phyloP scores from a whole-genome alignment of 2,329 filamentous ascomycete species.

The Elsinoe australis region DNA sequence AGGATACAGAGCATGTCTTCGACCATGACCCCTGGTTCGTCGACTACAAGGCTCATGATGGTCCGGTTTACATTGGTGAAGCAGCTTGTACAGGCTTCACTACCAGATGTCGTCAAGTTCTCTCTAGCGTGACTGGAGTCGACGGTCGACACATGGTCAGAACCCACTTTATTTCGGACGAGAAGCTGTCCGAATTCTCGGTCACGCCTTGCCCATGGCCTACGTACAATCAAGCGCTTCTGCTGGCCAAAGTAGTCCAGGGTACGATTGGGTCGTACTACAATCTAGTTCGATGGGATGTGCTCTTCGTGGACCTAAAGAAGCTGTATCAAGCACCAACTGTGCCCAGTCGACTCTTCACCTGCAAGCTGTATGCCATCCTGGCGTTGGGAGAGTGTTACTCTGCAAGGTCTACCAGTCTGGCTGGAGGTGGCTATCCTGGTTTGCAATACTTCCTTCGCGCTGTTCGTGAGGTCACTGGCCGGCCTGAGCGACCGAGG shows the following conservation, averaged over 20 bases:
- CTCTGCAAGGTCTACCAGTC: slow-evolving; percentile 34
- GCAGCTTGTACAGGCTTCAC: slow-evolving; percentile 35
- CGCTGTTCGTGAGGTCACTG: slow-evolving; percentile 35
- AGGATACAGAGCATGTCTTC: slow-evolving; percentile 30
- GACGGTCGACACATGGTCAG: slow-evolving; percentile 29
- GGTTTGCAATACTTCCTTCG: slow-evolving; percentile 40
- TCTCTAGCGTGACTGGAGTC: slow-evolving; percentile 21
- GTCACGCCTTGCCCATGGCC: slow-evolving; percentile 35
- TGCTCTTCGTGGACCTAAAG: slow-evolving; percentile 34
- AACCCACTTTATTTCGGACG: slow-evolving; percentile 29
- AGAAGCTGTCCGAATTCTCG: slow-evolving; percentile 31
- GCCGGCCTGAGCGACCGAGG: slow-evolving; percentile 38
- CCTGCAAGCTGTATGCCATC: slow-evolving; percentile 39
- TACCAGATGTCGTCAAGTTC: slow-evolving; percentile 31
- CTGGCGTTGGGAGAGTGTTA: slow-evolving; percentile 44
- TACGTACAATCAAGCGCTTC: slow-evolving; percentile 32
- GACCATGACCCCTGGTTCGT: slow-evolving; percentile 34
- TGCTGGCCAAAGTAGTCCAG: slow-evolving; percentile 37
- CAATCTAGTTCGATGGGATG: slow-evolving; percentile 37
- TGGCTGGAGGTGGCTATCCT: slow-evolving; percentile 32
- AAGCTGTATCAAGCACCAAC: slow-evolving; percentile 32
- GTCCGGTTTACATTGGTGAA: slow-evolving; percentile 33
- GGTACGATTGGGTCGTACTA: slow-evolving; percentile 37
- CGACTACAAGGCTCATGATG: slow-evolving; percentile 25
- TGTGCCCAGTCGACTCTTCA: slow-evolving; percentile 30